These are phyloP conservation scores for Saturnispora halmiae DNA, from an alignment of 805 yeast genomes.

Conservation along the genomic window DNA sequence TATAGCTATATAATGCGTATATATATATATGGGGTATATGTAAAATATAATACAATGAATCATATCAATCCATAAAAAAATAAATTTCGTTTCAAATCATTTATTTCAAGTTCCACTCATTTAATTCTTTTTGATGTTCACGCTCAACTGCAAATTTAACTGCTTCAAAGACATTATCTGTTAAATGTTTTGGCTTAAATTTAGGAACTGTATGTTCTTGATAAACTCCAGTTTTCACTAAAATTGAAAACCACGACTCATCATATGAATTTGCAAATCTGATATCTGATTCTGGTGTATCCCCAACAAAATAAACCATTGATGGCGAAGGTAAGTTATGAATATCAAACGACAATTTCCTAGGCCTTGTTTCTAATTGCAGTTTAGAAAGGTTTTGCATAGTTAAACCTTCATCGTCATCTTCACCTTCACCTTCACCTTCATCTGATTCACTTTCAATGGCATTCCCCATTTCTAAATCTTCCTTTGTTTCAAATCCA, in stretches of 20 bases:
- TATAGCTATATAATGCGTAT: too few relatives aligned
- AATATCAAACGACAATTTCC: conserved; percentile 2
- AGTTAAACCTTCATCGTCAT: conserved; percentile 31
- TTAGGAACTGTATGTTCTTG: conserved; percentile 72
- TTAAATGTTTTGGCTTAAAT: conserved; percentile 66
- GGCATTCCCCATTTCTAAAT: too few relatives aligned
- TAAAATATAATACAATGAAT: not conserved
- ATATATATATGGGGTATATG: too few relatives aligned
- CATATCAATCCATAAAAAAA: not conserved
- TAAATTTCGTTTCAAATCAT: not conserved
- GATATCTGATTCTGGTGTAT: conserved; percentile 83
- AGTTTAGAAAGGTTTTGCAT: conserved; percentile 37
- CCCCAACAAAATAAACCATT: conserved; percentile 83
- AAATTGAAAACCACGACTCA: conserved; percentile 73
- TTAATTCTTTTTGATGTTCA: conserved; percentile 63
- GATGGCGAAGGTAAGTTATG: conserved; percentile 69
- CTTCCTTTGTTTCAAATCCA: too few relatives aligned
- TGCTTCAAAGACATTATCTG: conserved; percentile 71
- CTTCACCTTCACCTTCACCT: conserved; percentile 15
- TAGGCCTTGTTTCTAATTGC: conserved; percentile 15
- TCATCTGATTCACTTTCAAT: conserved; percentile 4
- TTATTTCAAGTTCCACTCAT: conserved; percentile 53
- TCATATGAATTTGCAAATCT: conserved; percentile 84
- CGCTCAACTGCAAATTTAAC: conserved; percentile 77
- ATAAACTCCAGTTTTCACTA: conserved; percentile 83